phyloP scores from a whole-genome alignment of 176 grass and related monocot genomes.

The Raddia distichophylla region DNA sequence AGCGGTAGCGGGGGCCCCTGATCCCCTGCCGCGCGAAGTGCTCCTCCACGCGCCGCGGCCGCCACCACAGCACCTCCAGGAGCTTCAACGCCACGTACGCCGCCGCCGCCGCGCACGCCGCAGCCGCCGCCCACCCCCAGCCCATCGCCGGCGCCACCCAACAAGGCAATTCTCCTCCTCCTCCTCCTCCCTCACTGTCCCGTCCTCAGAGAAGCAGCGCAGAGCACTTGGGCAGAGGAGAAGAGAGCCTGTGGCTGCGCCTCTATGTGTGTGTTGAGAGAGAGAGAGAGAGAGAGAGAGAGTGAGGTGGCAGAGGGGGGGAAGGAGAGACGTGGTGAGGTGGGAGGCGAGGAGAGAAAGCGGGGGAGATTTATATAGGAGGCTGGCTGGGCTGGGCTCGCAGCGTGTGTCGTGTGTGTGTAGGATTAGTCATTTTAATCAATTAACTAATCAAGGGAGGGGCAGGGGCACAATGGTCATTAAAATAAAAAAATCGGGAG shows the following conservation, averaged over 20 bases:
- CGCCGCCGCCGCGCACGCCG: not conserved
- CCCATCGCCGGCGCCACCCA: constrained; percentile 24
- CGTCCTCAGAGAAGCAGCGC: not conserved
- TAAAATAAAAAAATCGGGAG: not conserved
- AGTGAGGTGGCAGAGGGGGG: constrained; percentile 40
- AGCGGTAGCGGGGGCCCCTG: constrained; percentile 83
- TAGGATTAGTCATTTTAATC: not conserved
- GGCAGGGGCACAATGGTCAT: constrained; percentile 30
- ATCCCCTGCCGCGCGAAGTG: constrained; percentile 88
- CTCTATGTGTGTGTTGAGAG: not conserved
- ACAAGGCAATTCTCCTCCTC: constrained; percentile 13
- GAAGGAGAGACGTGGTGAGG: constrained; percentile 39
- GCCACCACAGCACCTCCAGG: constrained; percentile 91
- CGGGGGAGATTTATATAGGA: constrained; percentile 52
- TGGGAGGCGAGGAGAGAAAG: constrained; percentile 36
- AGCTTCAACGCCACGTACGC: constrained; percentile 56
- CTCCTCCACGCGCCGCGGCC: constrained; percentile 83
- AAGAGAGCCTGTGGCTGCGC: not conserved
- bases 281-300: not conserved
- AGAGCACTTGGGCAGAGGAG: not conserved
- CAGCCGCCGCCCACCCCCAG: constrained; percentile 43
- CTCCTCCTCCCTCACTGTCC: not conserved
- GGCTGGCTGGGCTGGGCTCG: not conserved
- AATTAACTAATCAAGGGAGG: not conserved
- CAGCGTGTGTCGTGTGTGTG: constrained; percentile 3